Evolutionary conservation across 306 rosid genomes (phyloP).

Genomic region (Pyrus bretschneideri): DNA sequence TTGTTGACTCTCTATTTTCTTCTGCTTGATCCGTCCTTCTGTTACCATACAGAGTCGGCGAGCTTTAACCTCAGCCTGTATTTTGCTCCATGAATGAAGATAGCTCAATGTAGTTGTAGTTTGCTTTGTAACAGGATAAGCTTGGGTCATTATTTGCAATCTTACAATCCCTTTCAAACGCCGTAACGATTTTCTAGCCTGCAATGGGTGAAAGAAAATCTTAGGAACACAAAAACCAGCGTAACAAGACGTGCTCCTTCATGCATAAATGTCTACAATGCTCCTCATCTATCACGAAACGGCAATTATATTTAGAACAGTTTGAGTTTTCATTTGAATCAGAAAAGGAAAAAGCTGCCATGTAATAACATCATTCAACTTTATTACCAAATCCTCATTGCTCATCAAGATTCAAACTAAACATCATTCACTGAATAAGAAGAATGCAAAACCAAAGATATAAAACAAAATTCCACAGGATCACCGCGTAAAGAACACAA

Average conservation of each 20-base stretch:
- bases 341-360: background rate
- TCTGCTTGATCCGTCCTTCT: slow-evolving; percentile 70
- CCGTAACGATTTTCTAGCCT: slow-evolving; percentile 81
- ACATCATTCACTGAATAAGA: background rate
- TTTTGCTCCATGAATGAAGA: slow-evolving; percentile 89
- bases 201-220: slow-evolving; percentile 17
- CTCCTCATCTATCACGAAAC: background rate
- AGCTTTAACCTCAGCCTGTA: slow-evolving; percentile 64
- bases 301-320: background rate
- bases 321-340: background rate
- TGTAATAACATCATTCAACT: background rate
- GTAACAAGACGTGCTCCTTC: background rate
- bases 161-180: slow-evolving; percentile 63
- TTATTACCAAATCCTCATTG: background rate
- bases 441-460: background rate
- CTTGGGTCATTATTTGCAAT: slow-evolving; percentile 48
- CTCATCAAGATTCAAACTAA: background rate
- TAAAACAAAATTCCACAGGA: background rate
- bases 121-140: slow-evolving; percentile 61
- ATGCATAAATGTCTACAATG: background rate
- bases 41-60: slow-evolving; percentile 91
- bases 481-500: background rate
- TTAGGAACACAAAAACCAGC: background rate
- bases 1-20: slow-evolving; percentile 74
- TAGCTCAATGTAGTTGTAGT: slow-evolving; percentile 52